These are phyloP conservation scores for Colletotrichum sp. DNA, from an alignment of 2,329 filamentous ascomycete genomes.

Conservation along the genomic window DNA sequence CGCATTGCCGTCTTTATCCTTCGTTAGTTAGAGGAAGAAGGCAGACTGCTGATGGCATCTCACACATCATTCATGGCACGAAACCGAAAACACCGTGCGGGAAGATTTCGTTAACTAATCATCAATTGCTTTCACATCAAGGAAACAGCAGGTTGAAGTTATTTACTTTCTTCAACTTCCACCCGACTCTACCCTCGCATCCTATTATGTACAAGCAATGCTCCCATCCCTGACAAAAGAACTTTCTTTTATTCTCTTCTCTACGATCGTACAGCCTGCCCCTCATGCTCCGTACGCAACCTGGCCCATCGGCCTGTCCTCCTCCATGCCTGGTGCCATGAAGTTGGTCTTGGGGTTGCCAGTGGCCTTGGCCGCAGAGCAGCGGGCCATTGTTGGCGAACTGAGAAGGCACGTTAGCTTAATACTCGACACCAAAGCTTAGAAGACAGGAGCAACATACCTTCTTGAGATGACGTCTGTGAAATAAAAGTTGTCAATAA, in stretches of 20 bases:
- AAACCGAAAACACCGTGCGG: not conserved
- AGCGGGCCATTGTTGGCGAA: constrained; percentile 98
- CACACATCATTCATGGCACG: not conserved
- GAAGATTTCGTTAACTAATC: not conserved
- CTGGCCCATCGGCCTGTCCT: constrained; percentile 67
- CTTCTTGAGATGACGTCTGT: constrained; percentile 97
- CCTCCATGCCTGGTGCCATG: constrained; percentile 74
- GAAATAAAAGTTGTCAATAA: constrained; percentile 97
- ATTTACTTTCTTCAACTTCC: constrained; percentile 25
- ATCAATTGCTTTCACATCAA: not conserved
- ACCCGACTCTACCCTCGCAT: constrained; percentile 23
- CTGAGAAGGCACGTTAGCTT: constrained; percentile 48
- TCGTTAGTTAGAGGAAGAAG: accelerated
- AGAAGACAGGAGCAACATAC: constrained; percentile 52
- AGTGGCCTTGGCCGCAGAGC: constrained; percentile 88
- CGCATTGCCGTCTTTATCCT: accelerated
- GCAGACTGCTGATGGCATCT: accelerated
- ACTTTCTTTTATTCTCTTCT: constrained; percentile 40
- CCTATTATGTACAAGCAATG: constrained; percentile 45
- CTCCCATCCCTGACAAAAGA: constrained; percentile 34
- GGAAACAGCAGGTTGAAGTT: constrained; percentile 5
- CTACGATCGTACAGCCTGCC: constrained; percentile 30
- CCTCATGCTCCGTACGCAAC: constrained; percentile 61
- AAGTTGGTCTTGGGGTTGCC: constrained; percentile 81
- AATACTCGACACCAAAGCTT: too few relatives aligned